Evolutionary conservation across 345 rosid species (phyloP), one percentile per base, ranked within the genome.

Genomic region (Citrus reticulata): DNA sequence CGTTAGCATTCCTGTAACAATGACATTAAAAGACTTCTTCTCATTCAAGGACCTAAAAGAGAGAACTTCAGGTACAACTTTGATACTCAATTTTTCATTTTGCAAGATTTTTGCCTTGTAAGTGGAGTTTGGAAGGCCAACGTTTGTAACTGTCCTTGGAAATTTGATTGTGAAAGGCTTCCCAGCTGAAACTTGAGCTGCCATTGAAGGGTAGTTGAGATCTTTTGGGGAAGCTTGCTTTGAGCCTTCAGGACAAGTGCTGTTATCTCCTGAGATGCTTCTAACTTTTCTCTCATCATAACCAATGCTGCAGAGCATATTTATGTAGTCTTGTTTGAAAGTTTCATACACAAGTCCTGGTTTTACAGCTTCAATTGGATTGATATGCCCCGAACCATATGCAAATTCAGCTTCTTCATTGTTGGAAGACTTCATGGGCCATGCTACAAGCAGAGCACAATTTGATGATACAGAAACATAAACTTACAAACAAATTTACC

Each of bases 81-180:
- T 25, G 67, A 87, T 75, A 0, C 72, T 64, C 24, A 87, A 32
- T 24, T 59, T 70, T 11, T 75, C 7, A 61, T 77, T 76, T 9
- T 32, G 2, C 0, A 78, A 61, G 30, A 85, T 70, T 1, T 70
- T 10, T 11, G 80, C 88, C 58, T 68, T 88, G 84, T 91, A 93
- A 20, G 81, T 86, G 5, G 86, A 78, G 39, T 84, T 83, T 16
- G 84, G 32, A 32, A 17, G 24, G 6, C 93, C 91, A 6, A 90
- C 95, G 66, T 93, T 93, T 46, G 90, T 90, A 27, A 91, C 93
- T 34, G 88, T 90, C 79, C 93, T 82, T 32, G 20, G 62, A 68
- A 93, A 86, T 13, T 9, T 40, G 34, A 85, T 16, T 1, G 55
- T 75, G 77, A 88, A 84, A 7, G 88, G 10, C 35, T 54, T 27